A percentile compares a stretch with the other conserved stretches of the same genome.
phyloP scores from a whole-genome alignment of 805 yeast species.

The Yarrowia osloensis region DNA sequence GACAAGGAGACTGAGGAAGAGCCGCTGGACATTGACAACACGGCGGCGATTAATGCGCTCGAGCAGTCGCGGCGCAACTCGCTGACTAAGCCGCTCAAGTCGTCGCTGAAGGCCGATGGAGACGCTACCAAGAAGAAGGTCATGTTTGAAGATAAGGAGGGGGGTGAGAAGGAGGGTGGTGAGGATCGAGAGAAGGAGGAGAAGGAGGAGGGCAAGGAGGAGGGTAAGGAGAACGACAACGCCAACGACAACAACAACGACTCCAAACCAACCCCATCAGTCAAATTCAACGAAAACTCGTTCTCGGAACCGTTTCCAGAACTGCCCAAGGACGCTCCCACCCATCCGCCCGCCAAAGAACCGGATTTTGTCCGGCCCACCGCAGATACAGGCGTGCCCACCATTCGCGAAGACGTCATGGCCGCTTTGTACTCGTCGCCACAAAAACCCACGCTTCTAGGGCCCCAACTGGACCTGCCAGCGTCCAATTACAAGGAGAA shows the following conservation, averaged over 20 bases:
- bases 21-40: constrained; percentile 15
- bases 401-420: constrained; percentile 3
- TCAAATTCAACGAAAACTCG: background rate
- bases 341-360: background rate
- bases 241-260: too few species aligned
- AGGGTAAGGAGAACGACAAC: background rate
- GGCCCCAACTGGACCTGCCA: constrained; percentile 24
- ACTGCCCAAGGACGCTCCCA: constrained; percentile 8
- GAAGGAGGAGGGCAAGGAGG: background rate
- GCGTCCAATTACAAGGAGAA: constrained; percentile 19
- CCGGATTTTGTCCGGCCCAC: constrained; percentile 5
- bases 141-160: constrained; percentile 7
- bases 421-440: constrained; percentile 20
- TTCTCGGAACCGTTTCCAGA: constrained; percentile 13
- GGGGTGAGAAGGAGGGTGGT: background rate
- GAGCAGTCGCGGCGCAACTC: constrained; percentile 22
- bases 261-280: background rate
- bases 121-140: constrained; percentile 26
- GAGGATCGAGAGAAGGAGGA: constrained; percentile 19
- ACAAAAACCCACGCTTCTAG: constrained; percentile 9
- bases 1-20: background rate
- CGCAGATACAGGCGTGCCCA: constrained; percentile 15
- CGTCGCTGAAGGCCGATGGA: constrained; percentile 22
- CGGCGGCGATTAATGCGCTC: constrained; percentile 15
- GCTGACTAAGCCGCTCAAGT: constrained; percentile 26